Evolutionary conservation across 805 yeast genomes (phyloP).

Genomic region (Myxozyma neotropica): DNA sequence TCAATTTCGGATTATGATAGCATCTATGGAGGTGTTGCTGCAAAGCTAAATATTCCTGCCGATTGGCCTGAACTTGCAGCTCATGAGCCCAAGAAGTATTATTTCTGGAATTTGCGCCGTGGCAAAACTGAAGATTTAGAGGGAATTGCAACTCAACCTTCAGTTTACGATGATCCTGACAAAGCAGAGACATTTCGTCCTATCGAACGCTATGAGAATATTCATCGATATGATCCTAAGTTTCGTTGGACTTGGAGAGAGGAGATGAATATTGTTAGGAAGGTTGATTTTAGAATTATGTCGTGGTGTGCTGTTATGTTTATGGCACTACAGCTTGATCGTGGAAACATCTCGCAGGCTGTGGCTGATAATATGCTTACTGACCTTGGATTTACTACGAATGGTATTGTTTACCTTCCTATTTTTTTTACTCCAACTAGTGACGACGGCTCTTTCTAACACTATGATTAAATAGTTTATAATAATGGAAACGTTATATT

Average conservation of each 20-base stretch:
- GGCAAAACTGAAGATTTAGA: slow-evolving; percentile 17
- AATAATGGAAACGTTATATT: slow-evolving; percentile 49
- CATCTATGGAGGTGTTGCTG: slow-evolving; percentile 9
- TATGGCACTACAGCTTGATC: slow-evolving; percentile 58
- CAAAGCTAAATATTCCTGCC: slow-evolving; percentile 20
- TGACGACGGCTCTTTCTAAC: not conserved
- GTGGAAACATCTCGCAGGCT: slow-evolving; percentile 59
- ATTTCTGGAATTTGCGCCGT: slow-evolving; percentile 21
- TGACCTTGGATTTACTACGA: slow-evolving; percentile 56
- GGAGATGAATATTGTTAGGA: slow-evolving; percentile 52
- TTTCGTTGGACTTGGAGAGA: slow-evolving; percentile 60
- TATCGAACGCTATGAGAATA: slow-evolving; percentile 32
- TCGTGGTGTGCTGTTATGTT: slow-evolving; percentile 59
- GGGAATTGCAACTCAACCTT: slow-evolving; percentile 27
- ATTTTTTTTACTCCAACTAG: not conserved
- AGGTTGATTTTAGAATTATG: slow-evolving; percentile 57
- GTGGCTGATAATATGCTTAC: slow-evolving; percentile 55
- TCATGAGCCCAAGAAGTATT: slow-evolving; percentile 15
- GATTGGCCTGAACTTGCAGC: slow-evolving; percentile 32
- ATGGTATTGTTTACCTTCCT: slow-evolving; percentile 37
- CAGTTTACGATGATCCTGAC: slow-evolving; percentile 36
- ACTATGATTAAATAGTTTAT: not conserved
- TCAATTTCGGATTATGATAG: slow-evolving; percentile 10
- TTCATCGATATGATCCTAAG: slow-evolving; percentile 57
- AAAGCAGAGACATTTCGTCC: slow-evolving; percentile 23